These are phyloP conservation scores for Mytilinidion resinicola DNA, from an alignment of 495 filamentous ascomycete species.

Conservation along the genomic window DNA sequence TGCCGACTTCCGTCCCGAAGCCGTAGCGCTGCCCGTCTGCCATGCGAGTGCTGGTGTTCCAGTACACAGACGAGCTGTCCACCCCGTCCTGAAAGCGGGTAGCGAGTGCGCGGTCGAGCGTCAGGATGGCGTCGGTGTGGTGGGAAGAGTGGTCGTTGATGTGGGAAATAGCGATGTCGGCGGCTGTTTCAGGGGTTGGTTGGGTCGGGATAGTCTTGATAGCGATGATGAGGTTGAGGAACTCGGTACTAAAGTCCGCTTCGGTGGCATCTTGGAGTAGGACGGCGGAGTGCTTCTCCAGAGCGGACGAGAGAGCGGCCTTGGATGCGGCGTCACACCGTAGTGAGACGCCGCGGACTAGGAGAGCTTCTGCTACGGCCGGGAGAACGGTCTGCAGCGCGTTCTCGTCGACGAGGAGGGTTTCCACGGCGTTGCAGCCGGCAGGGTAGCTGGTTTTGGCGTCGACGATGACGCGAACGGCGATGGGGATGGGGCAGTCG, in stretches of 20 bases:
- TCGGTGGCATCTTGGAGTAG: slow-evolving; percentile 59
- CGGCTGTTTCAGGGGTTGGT: slow-evolving; percentile 28
- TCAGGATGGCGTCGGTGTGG: slow-evolving; percentile 91
- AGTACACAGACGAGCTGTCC: slow-evolving; percentile 90
- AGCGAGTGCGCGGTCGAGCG: slow-evolving; percentile 56
- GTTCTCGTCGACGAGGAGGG: slow-evolving; percentile 73
- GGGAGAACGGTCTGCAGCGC: slow-evolving; percentile 66
- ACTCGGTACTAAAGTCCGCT: slow-evolving; percentile 80
- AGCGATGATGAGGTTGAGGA: slow-evolving; percentile 76
- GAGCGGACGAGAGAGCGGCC: slow-evolving; percentile 45
- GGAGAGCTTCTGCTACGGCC: slow-evolving; percentile 59
- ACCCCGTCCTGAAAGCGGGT: slow-evolving; percentile 74
- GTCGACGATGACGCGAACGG: slow-evolving; percentile 76
- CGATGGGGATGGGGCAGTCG: slow-evolving; percentile 65
- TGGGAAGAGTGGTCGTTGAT: slow-evolving; percentile 90
- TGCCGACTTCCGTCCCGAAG: slow-evolving; percentile 96
- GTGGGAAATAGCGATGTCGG: slow-evolving; percentile 67
- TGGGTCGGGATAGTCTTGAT: slow-evolving; percentile 64
- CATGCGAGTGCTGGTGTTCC: slow-evolving; percentile 92
- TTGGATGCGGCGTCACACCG: slow-evolving; percentile 71
- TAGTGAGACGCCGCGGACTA: slow-evolving; percentile 71
- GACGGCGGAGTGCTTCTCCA: slow-evolving; percentile 36
- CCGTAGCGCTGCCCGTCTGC: slow-evolving; percentile 95
- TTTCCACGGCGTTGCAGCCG: slow-evolving; percentile 92
- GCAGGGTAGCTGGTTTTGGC: slow-evolving; percentile 91